Percentiles rank a stretch among this genome's conserved stretches.
Evolutionary conservation across 1,284 basidiomycete species (phyloP).

Genomic region (Ceratobasidium sp.): DNA sequence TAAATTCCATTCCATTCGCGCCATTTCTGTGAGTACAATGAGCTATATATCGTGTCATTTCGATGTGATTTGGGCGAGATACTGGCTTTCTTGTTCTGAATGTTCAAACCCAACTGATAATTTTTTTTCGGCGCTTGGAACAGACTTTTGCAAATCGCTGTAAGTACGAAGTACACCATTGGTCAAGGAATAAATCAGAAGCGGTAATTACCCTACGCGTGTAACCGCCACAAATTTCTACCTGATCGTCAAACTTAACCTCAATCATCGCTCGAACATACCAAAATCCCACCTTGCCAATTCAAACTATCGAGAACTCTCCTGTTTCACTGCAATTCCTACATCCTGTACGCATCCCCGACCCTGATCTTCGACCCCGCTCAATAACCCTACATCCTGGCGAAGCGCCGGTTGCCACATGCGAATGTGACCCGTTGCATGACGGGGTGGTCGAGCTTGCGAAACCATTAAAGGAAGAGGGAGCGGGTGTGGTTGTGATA

Average conservation of each 20-base stretch:
- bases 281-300: background rate
- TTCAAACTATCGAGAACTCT: background rate
- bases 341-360: background rate
- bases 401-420: slow-evolving; percentile 9
- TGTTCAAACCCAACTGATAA: too few species aligned
- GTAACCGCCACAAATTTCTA: slow-evolving; percentile 21
- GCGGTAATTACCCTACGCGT: too few species aligned
- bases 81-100: too few species aligned
- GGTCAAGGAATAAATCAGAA: too few species aligned
- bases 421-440: slow-evolving; percentile 27
- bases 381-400: slow-evolving; percentile 11
- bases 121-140: too few species aligned
- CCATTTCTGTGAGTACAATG: too few species aligned
- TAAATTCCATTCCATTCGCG: slow-evolving; percentile 21
- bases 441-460: slow-evolving; percentile 8
- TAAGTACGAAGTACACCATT: too few species aligned
- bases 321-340: background rate
- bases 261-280: background rate
- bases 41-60: too few species aligned
- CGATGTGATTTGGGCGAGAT: too few species aligned
- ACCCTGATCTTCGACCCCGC: background rate
- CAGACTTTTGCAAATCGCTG: too few species aligned
- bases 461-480: background rate
- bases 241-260: background rate
- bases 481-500: slow-evolving; percentile 16